A percentile compares a stretch with the other conserved stretches of the same genome.
phyloP scores from a whole-genome alignment of 306 rosid species.

The Prinsepia uniflora region DNA sequence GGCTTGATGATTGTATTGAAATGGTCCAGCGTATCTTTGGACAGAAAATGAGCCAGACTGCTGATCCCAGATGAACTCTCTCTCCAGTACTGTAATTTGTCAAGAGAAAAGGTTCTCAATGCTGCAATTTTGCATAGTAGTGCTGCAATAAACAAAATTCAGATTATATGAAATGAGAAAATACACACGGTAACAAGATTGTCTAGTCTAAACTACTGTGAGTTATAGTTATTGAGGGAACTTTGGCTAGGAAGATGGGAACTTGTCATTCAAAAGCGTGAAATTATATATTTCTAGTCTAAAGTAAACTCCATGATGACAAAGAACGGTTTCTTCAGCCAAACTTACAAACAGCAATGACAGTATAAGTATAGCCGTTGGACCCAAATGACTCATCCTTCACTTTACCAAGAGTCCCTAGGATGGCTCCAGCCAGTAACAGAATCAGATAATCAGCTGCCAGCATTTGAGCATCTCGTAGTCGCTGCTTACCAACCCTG shows the following conservation, averaged over 20 bases:
- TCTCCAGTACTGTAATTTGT: constrained; percentile 43
- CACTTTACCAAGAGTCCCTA: constrained; percentile 71
- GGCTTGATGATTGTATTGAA: constrained; percentile 38
- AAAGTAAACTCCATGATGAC: neutral
- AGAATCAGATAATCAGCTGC: constrained; percentile 66
- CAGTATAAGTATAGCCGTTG: constrained; percentile 66
- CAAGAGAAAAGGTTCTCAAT: constrained; percentile 41
- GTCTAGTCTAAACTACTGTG: neutral
- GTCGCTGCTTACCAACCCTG: constrained; percentile 71
- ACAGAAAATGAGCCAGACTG: constrained; percentile 40
- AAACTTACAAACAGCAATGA: constrained; percentile 78
- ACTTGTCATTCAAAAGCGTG: no score
- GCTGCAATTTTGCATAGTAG: constrained; percentile 38
- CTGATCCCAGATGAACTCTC: constrained; percentile 42
- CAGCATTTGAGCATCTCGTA: constrained; percentile 61
- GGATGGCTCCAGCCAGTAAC: constrained; percentile 75
- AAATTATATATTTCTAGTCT: neutral
- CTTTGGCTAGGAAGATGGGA: neutral
- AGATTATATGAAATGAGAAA: constrained; percentile 7
- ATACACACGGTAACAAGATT: constrained; percentile 11
- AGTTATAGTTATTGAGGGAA: neutral
- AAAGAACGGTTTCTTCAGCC: neutral
- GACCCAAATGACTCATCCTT: constrained; percentile 65
- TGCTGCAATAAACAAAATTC: constrained; percentile 27
- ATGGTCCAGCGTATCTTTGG: constrained; percentile 39